Conservation (phyloP, 331 rosid genomes). For the Phaseolus coccineus region DNA sequence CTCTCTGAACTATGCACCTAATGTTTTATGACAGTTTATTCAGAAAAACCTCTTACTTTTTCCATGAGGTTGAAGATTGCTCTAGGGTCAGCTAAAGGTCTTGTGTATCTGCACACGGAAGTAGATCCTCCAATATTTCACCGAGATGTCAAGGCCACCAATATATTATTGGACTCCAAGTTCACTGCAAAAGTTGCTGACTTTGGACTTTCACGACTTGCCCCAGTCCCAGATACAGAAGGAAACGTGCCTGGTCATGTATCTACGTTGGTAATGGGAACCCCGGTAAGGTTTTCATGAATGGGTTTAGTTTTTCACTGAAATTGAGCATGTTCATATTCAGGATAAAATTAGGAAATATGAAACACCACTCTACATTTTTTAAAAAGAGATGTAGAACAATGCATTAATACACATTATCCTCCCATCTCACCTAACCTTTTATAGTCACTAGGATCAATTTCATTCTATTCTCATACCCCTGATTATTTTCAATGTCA, state of each 20-base stretch:
- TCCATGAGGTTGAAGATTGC: slow-evolving; percentile 78
- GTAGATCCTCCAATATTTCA: slow-evolving; percentile 99
- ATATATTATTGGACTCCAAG: slow-evolving; percentile 79
- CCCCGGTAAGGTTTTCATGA: slow-evolving; percentile 71
- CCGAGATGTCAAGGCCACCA: slow-evolving; percentile 92
- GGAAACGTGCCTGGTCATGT: slow-evolving; percentile 77
- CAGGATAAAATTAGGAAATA: neutral
- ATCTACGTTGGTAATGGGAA: slow-evolving; percentile 92
- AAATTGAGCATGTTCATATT: neutral
- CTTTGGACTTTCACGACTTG: slow-evolving; percentile 96
- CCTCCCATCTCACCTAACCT: neutral
- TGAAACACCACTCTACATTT: neutral
- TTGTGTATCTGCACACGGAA: slow-evolving; percentile 89
- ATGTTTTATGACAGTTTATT: slow-evolving; percentile 54
- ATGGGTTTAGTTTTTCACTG: neutral
- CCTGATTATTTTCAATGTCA: neutral
- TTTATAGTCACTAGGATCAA: neutral
- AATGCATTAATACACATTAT: neutral
- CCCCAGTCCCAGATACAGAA: slow-evolving; percentile 83
- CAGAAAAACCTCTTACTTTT: slow-evolving; percentile 66
- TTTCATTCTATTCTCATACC: neutral
- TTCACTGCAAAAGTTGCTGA: slow-evolving; percentile 86
- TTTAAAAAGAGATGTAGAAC: neutral
- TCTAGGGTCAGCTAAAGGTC: slow-evolving; percentile 85
- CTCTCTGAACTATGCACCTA: neutral